Percentiles rank a stretch among this genome's conserved stretches.
These are phyloP conservation scores for Leptographium procerum DNA, from an alignment of 2,329 filamentous ascomycete species.

Conservation along the genomic window DNA sequence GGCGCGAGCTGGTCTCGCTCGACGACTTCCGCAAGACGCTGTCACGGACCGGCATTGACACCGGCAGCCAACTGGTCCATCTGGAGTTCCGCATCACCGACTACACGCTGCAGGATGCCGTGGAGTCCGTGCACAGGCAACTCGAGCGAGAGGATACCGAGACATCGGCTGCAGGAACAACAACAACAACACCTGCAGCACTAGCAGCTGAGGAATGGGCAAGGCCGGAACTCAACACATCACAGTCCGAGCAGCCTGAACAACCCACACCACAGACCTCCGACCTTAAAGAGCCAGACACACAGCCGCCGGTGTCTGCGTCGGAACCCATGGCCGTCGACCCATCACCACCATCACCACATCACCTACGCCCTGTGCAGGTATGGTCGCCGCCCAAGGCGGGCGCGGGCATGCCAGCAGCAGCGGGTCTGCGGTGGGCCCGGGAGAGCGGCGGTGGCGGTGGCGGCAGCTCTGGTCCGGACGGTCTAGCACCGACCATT, in stretches of 20 bases:
- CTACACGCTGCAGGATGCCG: conserved; percentile 72
- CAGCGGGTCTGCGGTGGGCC: conserved; percentile 34
- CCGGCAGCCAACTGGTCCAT: conserved; percentile 67
- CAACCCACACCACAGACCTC: not conserved
- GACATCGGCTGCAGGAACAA: conserved; percentile 16
- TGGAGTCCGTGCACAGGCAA: conserved; percentile 52
- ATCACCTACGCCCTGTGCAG: conserved; percentile 39
- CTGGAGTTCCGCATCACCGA: conserved; percentile 67
- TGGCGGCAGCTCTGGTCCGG: conserved; percentile 42
- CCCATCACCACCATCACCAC: not conserved
- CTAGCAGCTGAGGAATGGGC: not conserved
- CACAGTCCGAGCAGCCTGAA: not conserved
- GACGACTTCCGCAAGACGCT: conserved; percentile 81
- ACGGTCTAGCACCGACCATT: conserved; percentile 67
- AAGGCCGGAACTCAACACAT: not conserved
- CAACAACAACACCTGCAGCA: not conserved
- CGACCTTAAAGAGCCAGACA: not conserved
- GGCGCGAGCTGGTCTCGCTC: conserved; percentile 65
- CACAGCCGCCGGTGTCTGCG: not conserved
- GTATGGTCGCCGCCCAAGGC: conserved; percentile 70
- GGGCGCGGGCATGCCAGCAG: conserved; percentile 51
- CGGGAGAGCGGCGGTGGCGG: conserved; percentile 25
- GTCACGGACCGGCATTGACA: conserved; percentile 75
- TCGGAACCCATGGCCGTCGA: not conserved
- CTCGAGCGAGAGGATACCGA: conserved; percentile 55